Conservation (phyloP, 352 stramenopile genomes). For the Phytophthora hibernalis region DNA sequence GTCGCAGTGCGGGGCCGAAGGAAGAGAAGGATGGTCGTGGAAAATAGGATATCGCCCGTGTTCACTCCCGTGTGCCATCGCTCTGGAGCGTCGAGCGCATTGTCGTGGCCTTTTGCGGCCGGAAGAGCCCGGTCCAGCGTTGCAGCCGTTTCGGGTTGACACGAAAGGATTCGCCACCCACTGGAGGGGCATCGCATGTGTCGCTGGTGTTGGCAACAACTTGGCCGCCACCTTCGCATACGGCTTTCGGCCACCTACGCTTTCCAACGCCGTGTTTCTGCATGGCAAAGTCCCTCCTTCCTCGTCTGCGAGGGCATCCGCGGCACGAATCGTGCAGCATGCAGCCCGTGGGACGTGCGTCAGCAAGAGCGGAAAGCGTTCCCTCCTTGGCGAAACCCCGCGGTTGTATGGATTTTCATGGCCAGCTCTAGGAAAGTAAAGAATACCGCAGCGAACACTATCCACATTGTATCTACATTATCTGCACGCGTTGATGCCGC, state of each 20-base stretch:
- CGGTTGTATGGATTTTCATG: background rate
- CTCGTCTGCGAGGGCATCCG: slow-evolving; percentile 37
- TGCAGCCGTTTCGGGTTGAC: slow-evolving; percentile 14
- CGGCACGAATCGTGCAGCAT: slow-evolving; percentile 1
- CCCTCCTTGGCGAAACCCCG: slow-evolving; percentile 3
- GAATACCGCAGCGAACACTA: background rate
- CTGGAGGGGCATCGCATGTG: too few relatives aligned
- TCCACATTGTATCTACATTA: background rate
- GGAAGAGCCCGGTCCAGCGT: background rate
- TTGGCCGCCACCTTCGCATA: background rate
- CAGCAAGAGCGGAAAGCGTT: background rate
- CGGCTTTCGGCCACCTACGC: slow-evolving; percentile 28
- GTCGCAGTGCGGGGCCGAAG: slow-evolving; percentile 20
- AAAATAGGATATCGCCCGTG: too few relatives aligned
- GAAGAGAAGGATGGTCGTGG: background rate
- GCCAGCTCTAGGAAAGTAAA: background rate
- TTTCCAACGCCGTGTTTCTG: slow-evolving; percentile 35
- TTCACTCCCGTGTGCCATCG: too few relatives aligned
- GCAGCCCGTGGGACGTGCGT: slow-evolving; percentile 25
- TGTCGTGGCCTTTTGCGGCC: slow-evolving; percentile 10
- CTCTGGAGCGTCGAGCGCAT: background rate
- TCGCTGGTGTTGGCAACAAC: background rate
- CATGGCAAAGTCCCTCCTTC: slow-evolving; percentile 39
- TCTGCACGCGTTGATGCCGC: too few relatives aligned
- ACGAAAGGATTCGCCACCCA: background rate